These are phyloP conservation scores for Candida smagusa DNA, from an alignment of 1,139 yeast species.

Conservation along the genomic window DNA sequence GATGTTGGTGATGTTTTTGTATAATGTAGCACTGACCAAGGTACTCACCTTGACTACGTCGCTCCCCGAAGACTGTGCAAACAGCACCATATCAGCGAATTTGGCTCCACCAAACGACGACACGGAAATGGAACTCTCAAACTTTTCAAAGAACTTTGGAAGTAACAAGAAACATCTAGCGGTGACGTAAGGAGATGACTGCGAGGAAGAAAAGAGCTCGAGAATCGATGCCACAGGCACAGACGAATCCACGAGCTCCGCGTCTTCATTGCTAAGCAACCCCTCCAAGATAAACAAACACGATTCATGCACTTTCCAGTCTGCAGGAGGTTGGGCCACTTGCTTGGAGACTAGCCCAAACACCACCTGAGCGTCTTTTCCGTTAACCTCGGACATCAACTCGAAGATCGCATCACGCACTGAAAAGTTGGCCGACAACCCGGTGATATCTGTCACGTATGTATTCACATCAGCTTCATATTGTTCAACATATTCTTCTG, in stretches of 20 bases:
- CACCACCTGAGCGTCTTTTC: constrained; percentile 28
- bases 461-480: constrained; percentile 57
- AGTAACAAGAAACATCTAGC: constrained; percentile 47
- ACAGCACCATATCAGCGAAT: constrained; percentile 32
- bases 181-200: constrained; percentile 28
- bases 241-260: constrained; percentile 17
- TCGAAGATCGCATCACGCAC: constrained; percentile 57
- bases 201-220: constrained; percentile 17
- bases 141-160: constrained; percentile 58
- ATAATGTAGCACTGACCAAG: constrained; percentile 54
- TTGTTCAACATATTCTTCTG: constrained; percentile 26
- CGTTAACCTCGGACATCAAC: constrained; percentile 43
- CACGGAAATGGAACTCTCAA: constrained; percentile 30
- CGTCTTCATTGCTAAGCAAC: constrained; percentile 45
- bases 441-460: constrained; percentile 72
- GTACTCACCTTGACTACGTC: constrained; percentile 41
- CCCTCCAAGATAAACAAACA: constrained; percentile 38
- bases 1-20: constrained; percentile 46
- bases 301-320: constrained; percentile 34
- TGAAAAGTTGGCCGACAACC: constrained; percentile 46
- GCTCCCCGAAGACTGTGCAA: constrained; percentile 22
- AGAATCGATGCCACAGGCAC: constrained; percentile 23
- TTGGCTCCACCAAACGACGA: constrained; percentile 36
- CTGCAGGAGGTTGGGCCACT: constrained; percentile 10
- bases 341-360: constrained; percentile 15